Conservation (phyloP, 495 filamentous ascomycete species). For the Lineolata rhizophorae region DNA sequence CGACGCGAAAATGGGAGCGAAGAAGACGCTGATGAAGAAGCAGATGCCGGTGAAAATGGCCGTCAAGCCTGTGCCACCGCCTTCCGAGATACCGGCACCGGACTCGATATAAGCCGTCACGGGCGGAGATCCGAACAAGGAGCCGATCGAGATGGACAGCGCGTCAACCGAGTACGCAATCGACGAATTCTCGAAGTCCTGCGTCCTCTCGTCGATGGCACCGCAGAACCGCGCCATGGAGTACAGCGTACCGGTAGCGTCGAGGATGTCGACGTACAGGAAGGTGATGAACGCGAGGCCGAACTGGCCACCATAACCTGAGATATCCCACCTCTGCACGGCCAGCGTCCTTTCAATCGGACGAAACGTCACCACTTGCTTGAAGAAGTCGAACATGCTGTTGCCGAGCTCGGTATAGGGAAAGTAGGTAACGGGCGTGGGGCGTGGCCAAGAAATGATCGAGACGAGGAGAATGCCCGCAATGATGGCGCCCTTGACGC, state of each 20-base stretch:
- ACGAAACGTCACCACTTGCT: slow-evolving; percentile 61
- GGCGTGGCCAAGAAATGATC: slow-evolving; percentile 64
- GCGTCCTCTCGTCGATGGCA: slow-evolving; percentile 47
- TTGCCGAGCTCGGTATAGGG: slow-evolving; percentile 44
- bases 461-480: slow-evolving; percentile 59
- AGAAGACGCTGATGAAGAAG: slow-evolving; percentile 75
- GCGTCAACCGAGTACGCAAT: slow-evolving; percentile 64
- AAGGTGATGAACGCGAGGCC: slow-evolving; percentile 63
- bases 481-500: slow-evolving; percentile 65
- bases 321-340: slow-evolving; percentile 47
- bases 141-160: slow-evolving; percentile 52
- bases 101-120: slow-evolving; percentile 71
- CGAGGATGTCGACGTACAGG: slow-evolving; percentile 67
- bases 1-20: slow-evolving; percentile 66
- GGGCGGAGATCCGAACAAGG: slow-evolving; percentile 48
- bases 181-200: slow-evolving; percentile 60
- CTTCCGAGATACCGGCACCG: slow-evolving; percentile 67
- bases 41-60: slow-evolving; percentile 53
- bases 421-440: slow-evolving; percentile 54
- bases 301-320: slow-evolving; percentile 42
- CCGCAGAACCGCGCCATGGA: slow-evolving; percentile 63
- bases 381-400: slow-evolving; percentile 51
- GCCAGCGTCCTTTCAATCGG: slow-evolving; percentile 40
- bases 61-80: slow-evolving; percentile 60
- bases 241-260: slow-evolving; percentile 57